phyloP scores from a whole-genome alignment of 176 grass and related monocot species.

The Aegilops speltoides region DNA sequence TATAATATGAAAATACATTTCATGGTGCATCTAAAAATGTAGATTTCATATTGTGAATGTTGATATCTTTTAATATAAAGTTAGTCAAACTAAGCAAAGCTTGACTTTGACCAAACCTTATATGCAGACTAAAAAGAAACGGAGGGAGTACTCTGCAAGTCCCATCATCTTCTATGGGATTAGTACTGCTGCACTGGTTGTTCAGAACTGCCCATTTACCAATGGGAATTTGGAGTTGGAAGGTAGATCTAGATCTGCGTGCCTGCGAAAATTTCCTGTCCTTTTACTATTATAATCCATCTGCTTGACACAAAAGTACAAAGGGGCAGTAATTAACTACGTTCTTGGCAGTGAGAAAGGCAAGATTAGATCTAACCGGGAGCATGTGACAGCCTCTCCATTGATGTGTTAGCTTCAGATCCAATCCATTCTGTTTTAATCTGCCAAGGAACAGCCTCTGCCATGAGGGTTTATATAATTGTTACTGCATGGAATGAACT shows the following conservation, averaged over 20 bases:
- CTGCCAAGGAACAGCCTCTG: constrained; percentile 48
- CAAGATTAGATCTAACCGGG: constrained; percentile 53
- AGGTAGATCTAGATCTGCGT: constrained; percentile 67
- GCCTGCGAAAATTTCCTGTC: constrained; percentile 56
- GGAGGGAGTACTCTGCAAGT: constrained; percentile 48
- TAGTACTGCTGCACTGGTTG: constrained; percentile 36
- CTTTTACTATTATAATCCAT: constrained; percentile 43
- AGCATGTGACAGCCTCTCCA: constrained; percentile 46
- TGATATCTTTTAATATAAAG: too few species aligned
- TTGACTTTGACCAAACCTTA: too few species aligned
- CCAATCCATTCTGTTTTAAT: constrained; percentile 46
- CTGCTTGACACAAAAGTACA: constrained; percentile 50
- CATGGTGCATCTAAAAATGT: too few species aligned
- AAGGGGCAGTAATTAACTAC: constrained; percentile 41
- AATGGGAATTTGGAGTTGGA: constrained; percentile 51
- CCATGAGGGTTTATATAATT: constrained; percentile 41
- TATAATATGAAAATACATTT: too few species aligned
- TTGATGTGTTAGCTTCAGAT: constrained; percentile 45
- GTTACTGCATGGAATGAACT: constrained; percentile 58
- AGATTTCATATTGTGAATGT: too few species aligned
- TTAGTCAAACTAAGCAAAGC: too few species aligned
- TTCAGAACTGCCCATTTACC: constrained; percentile 51
- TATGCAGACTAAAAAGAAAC: too few species aligned
- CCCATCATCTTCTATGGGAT: constrained; percentile 56
- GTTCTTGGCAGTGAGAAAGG: constrained; percentile 47